These are phyloP conservation scores for Prunus salicina DNA, from an alignment of 306 rosid species.

Conservation along the genomic window DNA sequence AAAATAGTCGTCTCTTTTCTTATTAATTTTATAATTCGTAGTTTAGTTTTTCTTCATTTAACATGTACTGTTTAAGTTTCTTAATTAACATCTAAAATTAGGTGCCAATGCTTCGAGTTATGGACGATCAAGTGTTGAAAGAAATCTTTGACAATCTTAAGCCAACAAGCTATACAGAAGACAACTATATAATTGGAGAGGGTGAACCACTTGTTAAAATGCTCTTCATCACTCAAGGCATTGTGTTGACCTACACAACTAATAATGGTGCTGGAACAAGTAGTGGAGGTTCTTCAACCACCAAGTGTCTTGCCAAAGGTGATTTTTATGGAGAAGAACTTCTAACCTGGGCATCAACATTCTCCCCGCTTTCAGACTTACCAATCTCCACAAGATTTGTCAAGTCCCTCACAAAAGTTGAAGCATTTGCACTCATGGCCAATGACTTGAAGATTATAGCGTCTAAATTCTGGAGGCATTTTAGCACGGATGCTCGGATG, in stretches of 20 bases:
- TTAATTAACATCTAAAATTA: background rate
- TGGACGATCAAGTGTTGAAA: background rate
- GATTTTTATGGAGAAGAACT: constrained; percentile 12
- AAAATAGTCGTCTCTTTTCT: too few species aligned
- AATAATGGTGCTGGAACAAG: background rate
- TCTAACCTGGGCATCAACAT: constrained; percentile 31
- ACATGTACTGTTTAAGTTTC: background rate
- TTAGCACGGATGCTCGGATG: background rate
- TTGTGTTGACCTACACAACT: background rate
- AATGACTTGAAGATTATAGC: background rate
- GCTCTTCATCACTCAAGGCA: background rate
- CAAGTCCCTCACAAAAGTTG: background rate
- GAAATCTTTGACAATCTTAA: background rate
- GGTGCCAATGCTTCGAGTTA: background rate
- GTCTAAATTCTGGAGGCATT: background rate
- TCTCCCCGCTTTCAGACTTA: constrained; percentile 27
- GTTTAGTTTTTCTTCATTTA: too few species aligned
- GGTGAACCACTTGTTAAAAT: background rate
- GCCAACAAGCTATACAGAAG: background rate
- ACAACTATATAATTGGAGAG: background rate
- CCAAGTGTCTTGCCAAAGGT: background rate
- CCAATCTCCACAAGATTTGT: constrained; percentile 41
- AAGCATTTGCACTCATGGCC: background rate
- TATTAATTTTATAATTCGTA: too few species aligned
- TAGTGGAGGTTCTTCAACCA: background rate